Percentiles rank a stretch among this genome's conserved stretches.
phyloP scores from a whole-genome alignment of 1,139 yeast genomes.

The Pichia sp. region DNA sequence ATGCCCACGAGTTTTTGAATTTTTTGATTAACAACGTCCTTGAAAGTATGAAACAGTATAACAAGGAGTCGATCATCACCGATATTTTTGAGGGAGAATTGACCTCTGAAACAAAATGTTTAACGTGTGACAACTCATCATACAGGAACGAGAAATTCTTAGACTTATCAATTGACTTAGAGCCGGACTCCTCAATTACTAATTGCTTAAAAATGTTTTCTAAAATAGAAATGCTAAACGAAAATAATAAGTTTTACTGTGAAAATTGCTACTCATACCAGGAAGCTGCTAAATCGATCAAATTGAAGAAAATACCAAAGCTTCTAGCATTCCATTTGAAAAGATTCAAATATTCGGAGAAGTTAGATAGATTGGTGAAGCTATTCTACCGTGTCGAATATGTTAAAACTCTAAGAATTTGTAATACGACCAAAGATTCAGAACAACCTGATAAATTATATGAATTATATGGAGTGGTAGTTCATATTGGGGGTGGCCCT shows the following conservation, averaged over 20 bases:
- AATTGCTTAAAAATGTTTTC: conserved; percentile 76
- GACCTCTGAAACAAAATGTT: conserved; percentile 84
- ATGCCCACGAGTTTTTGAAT: conserved; percentile 94
- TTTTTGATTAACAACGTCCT: conserved; percentile 77
- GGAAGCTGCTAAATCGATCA: conserved; percentile 93
- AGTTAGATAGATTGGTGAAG: conserved; percentile 75
- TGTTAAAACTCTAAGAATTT: conserved; percentile 67
- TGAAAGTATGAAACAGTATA: conserved; percentile 38
- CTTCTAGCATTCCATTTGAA: conserved; percentile 80
- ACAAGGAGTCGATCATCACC: conserved; percentile 41
- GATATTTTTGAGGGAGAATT: conserved; percentile 78
- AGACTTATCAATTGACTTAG: conserved; percentile 82
- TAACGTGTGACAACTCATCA: conserved; percentile 84
- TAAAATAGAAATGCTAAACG: conserved; percentile 79
- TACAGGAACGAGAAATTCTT: conserved; percentile 80
- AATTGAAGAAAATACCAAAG: conserved; percentile 71
- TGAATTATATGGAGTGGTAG: conserved; percentile 80
- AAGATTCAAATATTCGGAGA: conserved; percentile 87
- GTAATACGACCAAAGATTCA: conserved; percentile 64
- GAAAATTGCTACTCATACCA: conserved; percentile 86
- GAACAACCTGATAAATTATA: conserved; percentile 51
- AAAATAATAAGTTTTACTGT: conserved; percentile 88
- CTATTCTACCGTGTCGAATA: conserved; percentile 81
- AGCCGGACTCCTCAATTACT: conserved; percentile 69
- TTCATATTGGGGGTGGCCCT: conserved; percentile 96